Evolutionary conservation across 2,329 filamentous ascomycete species (phyloP), one percentile per base, ranked within the genome.

Genomic region (Claviceps monticola): DNA sequence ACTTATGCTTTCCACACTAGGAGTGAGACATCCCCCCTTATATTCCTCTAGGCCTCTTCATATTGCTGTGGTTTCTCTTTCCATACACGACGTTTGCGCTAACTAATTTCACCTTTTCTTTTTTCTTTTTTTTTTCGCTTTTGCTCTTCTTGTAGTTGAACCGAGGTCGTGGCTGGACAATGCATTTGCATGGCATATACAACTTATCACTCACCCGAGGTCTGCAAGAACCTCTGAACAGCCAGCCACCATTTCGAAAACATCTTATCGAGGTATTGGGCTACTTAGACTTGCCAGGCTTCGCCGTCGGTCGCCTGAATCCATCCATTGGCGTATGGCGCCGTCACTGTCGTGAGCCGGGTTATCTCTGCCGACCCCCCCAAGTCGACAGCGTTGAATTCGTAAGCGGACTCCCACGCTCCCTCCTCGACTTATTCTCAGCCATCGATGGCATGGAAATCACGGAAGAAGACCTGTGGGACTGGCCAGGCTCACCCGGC

Each of bases 171-270:
- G 17, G 34, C 29, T 50, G 49, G 49, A 50, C 49, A n/a, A 45
- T 50, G 42, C 49, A 50, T 39, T 8, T 50, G 34, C 49, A 50
- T 5, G 49, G 49, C 49, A 38, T 50, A 16, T 50, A 50, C 9
- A 39, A 17, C 34, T 21, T 50, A 1, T 19, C 45, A 11, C 9
- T 45, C 13, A 38, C 49, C 2, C 14, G 8, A n/a, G 49, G 19
- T 9, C 17, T 50, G 4, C 41, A 19, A 39, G 29, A 50, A 13
- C 42, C 49, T 11, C 4, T 50, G 19, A 38, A 17, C 11, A n/a
- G 8, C n/a, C 42, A 38, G 1, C 26, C 17, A 11, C 49, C 49
- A 7, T 45, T 13, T 19, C 34, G 42, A 26, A 17, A 16, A 34
- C 49, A 50, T 4, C 49, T 50, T 3, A 17, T 50, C 36, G 49